Base-by-base conservation (phyloP, 768 basidiomycete genomes). In the Coprinellus aureogranulatus region DNA sequence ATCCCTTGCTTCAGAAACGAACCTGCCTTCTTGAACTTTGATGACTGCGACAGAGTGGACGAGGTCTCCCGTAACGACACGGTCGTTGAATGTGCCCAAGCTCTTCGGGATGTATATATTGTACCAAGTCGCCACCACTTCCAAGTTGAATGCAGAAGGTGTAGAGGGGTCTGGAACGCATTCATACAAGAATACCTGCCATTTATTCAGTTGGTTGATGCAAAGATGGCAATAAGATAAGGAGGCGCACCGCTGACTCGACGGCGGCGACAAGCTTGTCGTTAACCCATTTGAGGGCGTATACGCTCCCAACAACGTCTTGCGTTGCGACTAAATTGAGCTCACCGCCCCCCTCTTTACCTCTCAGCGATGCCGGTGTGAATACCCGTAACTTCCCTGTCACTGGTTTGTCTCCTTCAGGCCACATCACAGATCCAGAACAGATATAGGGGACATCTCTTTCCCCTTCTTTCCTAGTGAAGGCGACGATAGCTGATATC, bases 51-150 rank as follows among this genome's bases (percentile, higher is more conserved):
- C 78, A 0, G 92, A 93, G 66, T 83, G 85, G 26, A 95, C 81
- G 8, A 87, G 85, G 65, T 97, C 94, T 34, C 90, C 90, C n/a
- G 86, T 80, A 18, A 90, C 71, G 25, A 96, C 67, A 46, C 71
- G 73, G 58, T 85, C 71, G 2, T 75, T 79, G 47, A 78, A 79
- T 2, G 82, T 73, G 0, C 81, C 83, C 22, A 97, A 71, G 55
- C 82, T 85, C 3, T 82, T 84, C 27, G 94, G 84, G 56, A 90
- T 59, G 71, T 94, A 94, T 55, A 90, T 93, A 67, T 92, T 90
- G 61, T 89, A 86, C 88, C 92, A 94, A 39, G 81, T 75, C 0
- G 81, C 68, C 6, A 83, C 62, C 28, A 75, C 73, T 39, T 75
- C 64, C 14, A 90, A 68, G 4, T 65, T 64, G 61, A 73, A 70